Base-by-base conservation (phyloP, 352 stramenopile genomes). In the Phytopythium mirpurense region DNA sequence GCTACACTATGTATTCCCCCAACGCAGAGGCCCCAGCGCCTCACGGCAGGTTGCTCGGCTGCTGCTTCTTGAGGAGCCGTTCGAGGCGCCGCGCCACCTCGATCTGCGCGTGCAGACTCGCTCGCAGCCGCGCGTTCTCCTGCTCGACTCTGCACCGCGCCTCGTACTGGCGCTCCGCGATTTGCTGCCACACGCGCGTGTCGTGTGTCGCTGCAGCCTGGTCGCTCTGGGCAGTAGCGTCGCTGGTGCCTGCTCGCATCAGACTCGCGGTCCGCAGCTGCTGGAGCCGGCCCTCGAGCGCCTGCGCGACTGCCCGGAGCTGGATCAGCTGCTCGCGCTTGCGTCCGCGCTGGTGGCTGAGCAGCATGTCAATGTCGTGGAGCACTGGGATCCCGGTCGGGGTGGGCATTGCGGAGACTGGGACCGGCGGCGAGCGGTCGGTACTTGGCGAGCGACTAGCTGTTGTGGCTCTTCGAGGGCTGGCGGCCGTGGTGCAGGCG, bases 241-340 rank as follows among this genome's bases (percentile, higher is more conserved):
- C 18, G n/a, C n/a, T 27, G 45, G 45, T 21, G 6, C 6, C 21
- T 15, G n/a, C 32, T n/a, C 48, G 48, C 29, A 45, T 35, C 21
- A 44, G 12, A 14, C 16, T 44, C 3, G 34, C 35, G 12, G 45
- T 34, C 23, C 36, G 48, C 7, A 54, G 48, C 35, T 44, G 21
- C 7, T 34, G 15, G 6, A 70, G 51, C 5, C 61, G 59, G 6
- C 19, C 37, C 29, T 70, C 59, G 8, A 70, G n/a, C 11, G 58
- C 38, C 21, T 59, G 61, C 7, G 56, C 63, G 19, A 60, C 16
- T 18, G 26, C 46, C 5, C 63, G 54, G 11, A 70, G 44, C 10
- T 59, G 59, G n/a, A 67, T 60, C 1, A 70, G 45, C 23, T 61
- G 63, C 21, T 70, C 63, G 31, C 63, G 54, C n/a, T 63, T 55